Evolutionary conservation across 2,329 filamentous ascomycete genomes (phyloP).

Genomic region (Thelonectria blattea): DNA sequence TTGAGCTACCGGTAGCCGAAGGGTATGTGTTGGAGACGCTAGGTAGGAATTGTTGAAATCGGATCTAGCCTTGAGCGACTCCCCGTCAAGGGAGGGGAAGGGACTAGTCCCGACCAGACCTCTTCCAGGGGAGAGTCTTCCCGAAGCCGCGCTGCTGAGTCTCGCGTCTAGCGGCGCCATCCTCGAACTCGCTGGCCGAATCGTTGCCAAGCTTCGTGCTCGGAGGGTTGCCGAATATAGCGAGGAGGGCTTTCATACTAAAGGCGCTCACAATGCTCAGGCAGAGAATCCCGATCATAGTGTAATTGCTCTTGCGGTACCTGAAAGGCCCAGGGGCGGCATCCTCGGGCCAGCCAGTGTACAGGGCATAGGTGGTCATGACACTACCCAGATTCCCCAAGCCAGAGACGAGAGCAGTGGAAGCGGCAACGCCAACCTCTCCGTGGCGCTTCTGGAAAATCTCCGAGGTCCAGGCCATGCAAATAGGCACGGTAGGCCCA

Average conservation of each 20-base stretch:
- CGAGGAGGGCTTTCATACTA: slow-evolving; percentile 71
- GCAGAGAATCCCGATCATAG: slow-evolving; percentile 85
- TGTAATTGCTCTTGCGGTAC: slow-evolving; percentile 83
- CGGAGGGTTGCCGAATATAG: slow-evolving; percentile 59
- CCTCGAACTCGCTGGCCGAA: slow-evolving; percentile 55
- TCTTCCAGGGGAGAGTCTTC: slow-evolving; percentile 47
- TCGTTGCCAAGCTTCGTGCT: slow-evolving; percentile 53
- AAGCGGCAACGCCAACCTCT: slow-evolving; percentile 88
- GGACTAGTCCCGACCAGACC: slow-evolving; percentile 35
- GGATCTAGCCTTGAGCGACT: slow-evolving; percentile 16
- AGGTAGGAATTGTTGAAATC: slow-evolving; percentile 41
- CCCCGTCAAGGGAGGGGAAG: slow-evolving; percentile 6
- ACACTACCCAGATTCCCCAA: slow-evolving; percentile 87
- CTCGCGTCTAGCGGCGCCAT: slow-evolving; percentile 67
- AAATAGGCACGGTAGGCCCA: slow-evolving; percentile 88
- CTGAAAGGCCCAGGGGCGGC: slow-evolving; percentile 69
- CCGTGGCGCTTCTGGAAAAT: slow-evolving; percentile 90
- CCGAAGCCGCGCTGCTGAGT: slow-evolving; percentile 63
- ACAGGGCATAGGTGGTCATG: slow-evolving; percentile 86
- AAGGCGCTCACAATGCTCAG: slow-evolving; percentile 77
- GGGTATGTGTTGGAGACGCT: slow-evolving; percentile 7
- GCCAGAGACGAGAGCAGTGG: slow-evolving; percentile 83
- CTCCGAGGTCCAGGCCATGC: slow-evolving; percentile 92
- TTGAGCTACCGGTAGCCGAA: slow-evolving; percentile 44
- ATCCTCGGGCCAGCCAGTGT: slow-evolving; percentile 85